Evolutionary conservation across 225 moss, liverwort and hornwort species (phyloP).

Genomic region (Straminergon stramineum): DNA sequence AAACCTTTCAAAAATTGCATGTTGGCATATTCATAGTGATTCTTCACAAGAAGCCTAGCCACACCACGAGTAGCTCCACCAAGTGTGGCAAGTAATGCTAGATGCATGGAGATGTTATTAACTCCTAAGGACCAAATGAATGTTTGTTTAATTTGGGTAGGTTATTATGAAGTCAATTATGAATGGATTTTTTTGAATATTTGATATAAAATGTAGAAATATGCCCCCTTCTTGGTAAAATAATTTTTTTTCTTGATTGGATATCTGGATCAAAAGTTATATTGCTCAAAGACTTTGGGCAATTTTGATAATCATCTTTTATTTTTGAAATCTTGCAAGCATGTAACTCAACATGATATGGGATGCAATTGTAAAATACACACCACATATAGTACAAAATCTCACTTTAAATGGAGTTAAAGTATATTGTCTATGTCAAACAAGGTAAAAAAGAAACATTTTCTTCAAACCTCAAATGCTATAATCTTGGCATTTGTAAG

Average conservation of each 20-base stretch:
- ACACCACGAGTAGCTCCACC: rapidly evolving
- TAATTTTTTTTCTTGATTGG: background rate
- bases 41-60: background rate
- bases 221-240: background rate
- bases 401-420: background rate
- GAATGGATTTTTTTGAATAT: no score
- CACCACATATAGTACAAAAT: background rate
- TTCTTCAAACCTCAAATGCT: no score
- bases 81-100: background rate
- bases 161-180: background rate
- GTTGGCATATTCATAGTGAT: rapidly evolving
- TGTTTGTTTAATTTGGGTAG: rapidly evolving
- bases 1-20: background rate
- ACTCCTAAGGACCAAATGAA: rapidly evolving
- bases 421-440: background rate
- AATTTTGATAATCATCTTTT: background rate
- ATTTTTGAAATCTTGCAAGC: background rate
- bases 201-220: background rate
- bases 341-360: no score
- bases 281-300: background rate
- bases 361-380: background rate
- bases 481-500: no score
- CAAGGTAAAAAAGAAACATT: no score
- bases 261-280: rapidly evolving
- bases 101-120: background rate